A percentile compares a stretch with the other conserved stretches of the same genome.
phyloP scores from a whole-genome alignment of 371 early-diverging fungal species.

The Mortierella sp. region DNA sequence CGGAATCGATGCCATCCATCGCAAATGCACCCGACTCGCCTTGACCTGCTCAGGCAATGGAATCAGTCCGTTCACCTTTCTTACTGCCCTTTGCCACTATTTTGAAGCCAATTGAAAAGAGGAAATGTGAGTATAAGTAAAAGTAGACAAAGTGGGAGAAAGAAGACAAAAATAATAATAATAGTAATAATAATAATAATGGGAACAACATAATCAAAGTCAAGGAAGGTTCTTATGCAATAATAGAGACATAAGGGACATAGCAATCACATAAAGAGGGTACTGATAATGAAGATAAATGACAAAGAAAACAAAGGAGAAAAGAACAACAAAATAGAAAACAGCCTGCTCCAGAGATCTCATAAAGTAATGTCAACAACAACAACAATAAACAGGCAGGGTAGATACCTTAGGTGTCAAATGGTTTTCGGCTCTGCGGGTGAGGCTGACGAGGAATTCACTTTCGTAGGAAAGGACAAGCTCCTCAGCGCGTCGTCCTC shows the following conservation, averaged over 20 bases:
- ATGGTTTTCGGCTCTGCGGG: constrained; percentile 26
- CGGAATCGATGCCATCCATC: constrained; percentile 51
- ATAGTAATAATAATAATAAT: too few species aligned
- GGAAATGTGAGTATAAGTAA: background rate
- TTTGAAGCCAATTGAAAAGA: background rate
- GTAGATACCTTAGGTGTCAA: constrained; percentile 41
- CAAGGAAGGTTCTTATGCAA: too few species aligned
- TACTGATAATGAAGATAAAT: too few species aligned
- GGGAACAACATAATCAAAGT: too few species aligned
- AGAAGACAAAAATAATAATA: too few species aligned
- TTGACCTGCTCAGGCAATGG: constrained; percentile 28
- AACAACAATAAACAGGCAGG: background rate
- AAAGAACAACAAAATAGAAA: too few species aligned
- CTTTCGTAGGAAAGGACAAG: constrained; percentile 48
- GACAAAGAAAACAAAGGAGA: too few species aligned
- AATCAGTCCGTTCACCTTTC: constrained; percentile 4
- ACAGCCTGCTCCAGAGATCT: too few species aligned
- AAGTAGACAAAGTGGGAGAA: background rate
- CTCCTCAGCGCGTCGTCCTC: constrained; percentile 28
- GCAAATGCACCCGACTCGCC: constrained; percentile 35
- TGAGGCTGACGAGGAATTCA: constrained; percentile 36
- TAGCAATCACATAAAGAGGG: too few species aligned
- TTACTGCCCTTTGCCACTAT: constrained; percentile 29
- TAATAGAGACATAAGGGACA: too few species aligned
- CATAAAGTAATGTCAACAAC: too few species aligned